These are phyloP conservation scores for Pseudocercospora pini-densiflorae DNA, from an alignment of 2,329 filamentous ascomycete species.

Conservation along the genomic window DNA sequence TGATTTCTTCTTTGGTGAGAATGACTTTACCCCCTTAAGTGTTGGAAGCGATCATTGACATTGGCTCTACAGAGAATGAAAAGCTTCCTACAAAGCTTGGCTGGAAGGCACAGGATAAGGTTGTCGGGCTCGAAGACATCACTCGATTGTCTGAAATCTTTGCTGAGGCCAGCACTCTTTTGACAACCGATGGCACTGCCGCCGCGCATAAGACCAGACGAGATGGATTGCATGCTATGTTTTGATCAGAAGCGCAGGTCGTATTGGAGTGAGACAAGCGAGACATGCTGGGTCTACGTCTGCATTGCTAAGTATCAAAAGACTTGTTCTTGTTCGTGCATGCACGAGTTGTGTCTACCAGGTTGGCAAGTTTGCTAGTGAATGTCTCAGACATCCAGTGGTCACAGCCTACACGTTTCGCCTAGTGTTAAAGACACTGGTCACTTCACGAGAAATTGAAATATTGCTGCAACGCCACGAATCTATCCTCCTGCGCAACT, in stretches of 20 bases:
- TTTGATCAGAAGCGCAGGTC: not conserved
- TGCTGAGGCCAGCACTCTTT: conserved; percentile 16
- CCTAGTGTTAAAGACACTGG: not conserved
- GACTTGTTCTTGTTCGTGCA: too few relatives aligned
- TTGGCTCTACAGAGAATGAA: conserved; percentile 46
- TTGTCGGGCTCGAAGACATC: conserved; percentile 44
- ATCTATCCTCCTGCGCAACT: too few relatives aligned
- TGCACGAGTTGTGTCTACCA: too few relatives aligned
- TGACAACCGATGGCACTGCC: conserved; percentile 11
- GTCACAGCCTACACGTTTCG: not conserved
- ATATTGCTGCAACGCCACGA: too few relatives aligned
- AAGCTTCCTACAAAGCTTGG: conserved; percentile 48
- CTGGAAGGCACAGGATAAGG: conserved; percentile 40
- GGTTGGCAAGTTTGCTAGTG: not conserved
- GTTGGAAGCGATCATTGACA: not conserved
- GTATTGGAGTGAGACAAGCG: too few relatives aligned
- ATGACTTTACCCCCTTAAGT: too few relatives aligned
- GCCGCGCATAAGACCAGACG: not conserved
- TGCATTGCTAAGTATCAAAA: too few relatives aligned
- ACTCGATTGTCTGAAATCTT: conserved; percentile 21
- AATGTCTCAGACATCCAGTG: not conserved
- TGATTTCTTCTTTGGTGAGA: conserved; percentile 54
- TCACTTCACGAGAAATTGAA: not conserved
- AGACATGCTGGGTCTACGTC: too few relatives aligned
- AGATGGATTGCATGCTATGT: not conserved